Base-by-base conservation (phyloP, 257 asterid species). In the Oldenlandia corymbosa region DNA sequence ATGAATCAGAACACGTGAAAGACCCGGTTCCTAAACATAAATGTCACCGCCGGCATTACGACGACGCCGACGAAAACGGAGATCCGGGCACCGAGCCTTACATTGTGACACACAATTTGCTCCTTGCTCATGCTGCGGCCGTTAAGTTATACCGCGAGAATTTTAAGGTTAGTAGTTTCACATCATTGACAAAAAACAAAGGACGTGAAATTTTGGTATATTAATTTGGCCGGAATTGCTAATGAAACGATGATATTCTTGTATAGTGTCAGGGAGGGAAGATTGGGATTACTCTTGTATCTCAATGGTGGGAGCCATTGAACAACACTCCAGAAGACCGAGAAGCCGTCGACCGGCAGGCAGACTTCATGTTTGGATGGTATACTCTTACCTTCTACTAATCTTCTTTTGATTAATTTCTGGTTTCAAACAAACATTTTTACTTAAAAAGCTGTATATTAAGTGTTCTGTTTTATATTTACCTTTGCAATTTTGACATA, bases 261-360 rank as follows among this genome's bases (percentile, higher is more conserved):
- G 5, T 53, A 26, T 67, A 84, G 85, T 72, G 43, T 49, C 90
- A 84, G 66, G 74, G 73, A 47, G 90, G 87, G 9, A 64, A 79
- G 57, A 81, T 79, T 11, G 85, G 87, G 31, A 81, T 84, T 1
- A 74, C 80, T 17, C 32, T 81, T 0, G 74, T 75, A 50, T 50
- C 75, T 48, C 71, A 78, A 41, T 84, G 87, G 90, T 76, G 49
- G 58, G 83, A 78, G 63, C 87, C 90, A 60, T 74, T 76, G 30
- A 26, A 32, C 21, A 26, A 39, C 20, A 58, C 70, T 16, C 31
- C 27, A 1, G 18, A 41, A 27, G 77, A 71, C 32, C 30, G 18
- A 2, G 62, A 20, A 10, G 78, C 71, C 2, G 68, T 58, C 6
- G 55, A 66, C 1, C 41, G 73, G 3, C 71, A 65, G 23, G 62